These are phyloP conservation scores for Vitis riparia DNA, from an alignment of 164 flowering plant species.

Conservation along the genomic window DNA sequence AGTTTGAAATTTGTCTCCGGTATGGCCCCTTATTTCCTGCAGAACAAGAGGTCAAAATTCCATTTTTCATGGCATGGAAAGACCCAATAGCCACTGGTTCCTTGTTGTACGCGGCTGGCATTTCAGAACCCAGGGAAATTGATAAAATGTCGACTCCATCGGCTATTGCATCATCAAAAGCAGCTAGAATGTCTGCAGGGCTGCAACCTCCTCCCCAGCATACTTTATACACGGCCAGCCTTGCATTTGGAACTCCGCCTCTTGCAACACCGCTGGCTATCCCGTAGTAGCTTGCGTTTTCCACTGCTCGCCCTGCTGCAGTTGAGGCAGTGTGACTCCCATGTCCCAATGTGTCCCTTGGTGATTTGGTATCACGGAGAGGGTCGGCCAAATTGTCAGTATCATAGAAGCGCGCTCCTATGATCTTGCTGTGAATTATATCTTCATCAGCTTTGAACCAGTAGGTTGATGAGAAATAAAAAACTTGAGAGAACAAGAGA, in stretches of 20 bases:
- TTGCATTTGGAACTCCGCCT: slow-evolving; percentile 6
- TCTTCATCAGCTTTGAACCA: no score
- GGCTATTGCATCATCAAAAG: slow-evolving; percentile 1
- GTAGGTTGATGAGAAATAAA: no score
- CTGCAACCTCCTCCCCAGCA: slow-evolving; percentile 8
- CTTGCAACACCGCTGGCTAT: neutral
- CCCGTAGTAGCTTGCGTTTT: neutral
- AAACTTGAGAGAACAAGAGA: no score
- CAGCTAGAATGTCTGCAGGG: neutral
- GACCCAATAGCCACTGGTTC: slow-evolving; percentile 4
- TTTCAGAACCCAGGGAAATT: neutral
- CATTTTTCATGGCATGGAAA: slow-evolving; percentile 14
- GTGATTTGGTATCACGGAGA: neutral
- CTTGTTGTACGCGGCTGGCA: neutral
- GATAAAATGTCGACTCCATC: slow-evolving; percentile 10
- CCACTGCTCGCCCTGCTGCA: neutral
- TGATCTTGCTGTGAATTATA: slow-evolving; percentile 1
- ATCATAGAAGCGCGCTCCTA: slow-evolving; percentile 8
- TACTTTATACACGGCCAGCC: slow-evolving; percentile 8
- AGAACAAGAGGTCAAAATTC: slow-evolving; percentile 10
- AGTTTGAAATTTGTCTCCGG: neutral
- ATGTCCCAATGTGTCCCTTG: neutral
- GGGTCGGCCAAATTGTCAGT: neutral
- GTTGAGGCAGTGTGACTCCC: slow-evolving; percentile 3
- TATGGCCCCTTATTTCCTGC: slow-evolving; percentile 4